Base-by-base conservation (phyloP, 2,329 filamentous ascomycete genomes). In the Xylariaceae sp. region DNA sequence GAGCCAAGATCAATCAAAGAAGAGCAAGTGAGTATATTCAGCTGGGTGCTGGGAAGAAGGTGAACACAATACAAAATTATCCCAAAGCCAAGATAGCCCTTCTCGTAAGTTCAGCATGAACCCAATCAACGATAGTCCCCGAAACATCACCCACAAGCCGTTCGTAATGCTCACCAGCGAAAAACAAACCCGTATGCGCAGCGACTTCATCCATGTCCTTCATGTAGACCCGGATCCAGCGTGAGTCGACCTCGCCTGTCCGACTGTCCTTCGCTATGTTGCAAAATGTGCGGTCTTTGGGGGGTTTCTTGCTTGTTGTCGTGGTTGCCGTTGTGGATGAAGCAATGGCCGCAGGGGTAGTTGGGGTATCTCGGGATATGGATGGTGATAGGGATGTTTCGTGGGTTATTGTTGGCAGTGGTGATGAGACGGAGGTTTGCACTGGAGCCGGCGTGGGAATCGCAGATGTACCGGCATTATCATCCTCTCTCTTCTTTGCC, bases 101-200 rank as follows among this genome's bases (percentile, higher is more conserved):
- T 57, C 68, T 70, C 3, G 68, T 70, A 53, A 74, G 59, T 55
- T 84, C 81, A 38, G 85, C 83, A 22, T 77, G 69, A 4, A 89
- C 78, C 88, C 88, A 93, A 16, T 72, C 71, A 52, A 82, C 74
- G 46, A 93, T 79, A 47, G 80, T 70, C 22, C 74, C 74, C 3
- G 80, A 83, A 3, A 88, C 83, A 63, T 91, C 85, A 0, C 83
- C 83, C n/a, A 92, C 82, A n/a, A 92, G 68, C 52, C 68, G 69
- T 56, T 90, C 85, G 60, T 93, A 92, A 46, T 87, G 83, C 48
- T 82, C 75, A 6, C 85, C 83, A 0, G 81, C 68, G 11, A 88
- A 79, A 68, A 95, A 95, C 41, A 95, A 69, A 0, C 86, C 84
- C 50, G 88, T 92, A 63, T 95, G 90, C 8, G 90, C 91, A 6